Base-by-base conservation (phyloP, 495 filamentous ascomycete genomes). In the Neurospora pannonica region DNA sequence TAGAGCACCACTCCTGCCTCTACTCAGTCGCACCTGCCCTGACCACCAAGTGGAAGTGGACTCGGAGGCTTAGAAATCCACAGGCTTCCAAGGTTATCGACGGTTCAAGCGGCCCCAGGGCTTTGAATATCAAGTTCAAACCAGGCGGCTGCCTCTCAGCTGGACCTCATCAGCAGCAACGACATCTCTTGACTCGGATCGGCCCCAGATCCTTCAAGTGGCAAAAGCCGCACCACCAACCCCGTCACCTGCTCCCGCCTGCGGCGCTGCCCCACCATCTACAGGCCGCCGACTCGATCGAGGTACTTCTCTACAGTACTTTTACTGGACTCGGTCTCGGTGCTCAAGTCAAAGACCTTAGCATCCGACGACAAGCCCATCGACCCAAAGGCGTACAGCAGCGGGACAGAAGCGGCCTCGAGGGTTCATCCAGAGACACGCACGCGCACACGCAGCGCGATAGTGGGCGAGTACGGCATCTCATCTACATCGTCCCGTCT, bases 241-340 rank as follows among this genome's bases (percentile, higher is more conserved):
- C 76, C 74, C 76, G 76, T 77, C 76, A 77, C 73, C 76, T 77
- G 76, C 42, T 71, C 62, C 28, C 38, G 54, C 54, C 28, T 67
- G 54, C 15, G 54, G 54, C 54, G n/a, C 71, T 71, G 74, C 70
- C 74, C 74, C 76, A 75, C 74, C 72, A 72, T 74, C 54, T 34
- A 60, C 24, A 67, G 54, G 54, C 54, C 54, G 54, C 54, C 54
- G 28, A 67, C 54, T 67, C 7, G 54, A 67, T 67, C 54, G 54
- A 67, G 54, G 54, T 19, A 67, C 54, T 67, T 67, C 31, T 67
- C 15, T 67, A 10, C 54, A 67, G 54, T 67, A 34, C 54, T 36
- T 36, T 67, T 67, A 34, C 54, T 34, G 15, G 15, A 67, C 24
- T 31, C 24, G 24, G 54, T 31, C 24, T 62, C 13, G 24, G 54